Evolutionary conservation across 2,329 filamentous ascomycete genomes (phyloP).

Genomic region (Colletotrichum lupini): DNA sequence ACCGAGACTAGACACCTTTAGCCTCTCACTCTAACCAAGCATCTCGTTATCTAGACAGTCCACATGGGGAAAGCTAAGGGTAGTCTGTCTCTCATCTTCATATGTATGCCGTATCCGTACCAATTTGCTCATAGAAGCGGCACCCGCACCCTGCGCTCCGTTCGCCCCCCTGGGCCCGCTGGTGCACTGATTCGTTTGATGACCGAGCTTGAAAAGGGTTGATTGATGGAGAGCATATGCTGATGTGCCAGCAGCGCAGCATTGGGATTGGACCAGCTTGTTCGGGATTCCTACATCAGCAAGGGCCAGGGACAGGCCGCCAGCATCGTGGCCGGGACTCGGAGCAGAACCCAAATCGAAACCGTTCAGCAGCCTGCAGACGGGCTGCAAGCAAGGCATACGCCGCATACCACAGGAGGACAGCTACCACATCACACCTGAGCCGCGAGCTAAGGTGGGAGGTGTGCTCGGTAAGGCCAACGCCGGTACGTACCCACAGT

Average conservation of each 20-base stretch:
- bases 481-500: neutral
- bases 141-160: slow-evolving; percentile 5
- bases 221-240: slow-evolving; percentile 6
- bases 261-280: slow-evolving; percentile 3
- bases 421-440: neutral
- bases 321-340: slow-evolving; percentile 5
- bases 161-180: slow-evolving; percentile 9
- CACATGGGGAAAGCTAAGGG: neutral
- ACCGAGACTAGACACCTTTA: neutral
- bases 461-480: slow-evolving; percentile 2
- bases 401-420: too few species aligned
- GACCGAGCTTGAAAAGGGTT: slow-evolving; percentile 22
- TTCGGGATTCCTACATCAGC: neutral
- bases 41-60: neutral
- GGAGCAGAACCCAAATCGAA: neutral
- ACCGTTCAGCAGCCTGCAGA: neutral
- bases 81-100: neutral
- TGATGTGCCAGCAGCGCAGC: slow-evolving; percentile 8
- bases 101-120: neutral
- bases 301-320: neutral
- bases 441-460: neutral
- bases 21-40: neutral
- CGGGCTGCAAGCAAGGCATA: neutral
- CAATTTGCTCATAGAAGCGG: neutral
- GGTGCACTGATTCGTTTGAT: slow-evolving; percentile 30